phyloP scores from a whole-genome alignment of 495 filamentous ascomycete genomes.

The Paragyromitra xinjiangensis region DNA sequence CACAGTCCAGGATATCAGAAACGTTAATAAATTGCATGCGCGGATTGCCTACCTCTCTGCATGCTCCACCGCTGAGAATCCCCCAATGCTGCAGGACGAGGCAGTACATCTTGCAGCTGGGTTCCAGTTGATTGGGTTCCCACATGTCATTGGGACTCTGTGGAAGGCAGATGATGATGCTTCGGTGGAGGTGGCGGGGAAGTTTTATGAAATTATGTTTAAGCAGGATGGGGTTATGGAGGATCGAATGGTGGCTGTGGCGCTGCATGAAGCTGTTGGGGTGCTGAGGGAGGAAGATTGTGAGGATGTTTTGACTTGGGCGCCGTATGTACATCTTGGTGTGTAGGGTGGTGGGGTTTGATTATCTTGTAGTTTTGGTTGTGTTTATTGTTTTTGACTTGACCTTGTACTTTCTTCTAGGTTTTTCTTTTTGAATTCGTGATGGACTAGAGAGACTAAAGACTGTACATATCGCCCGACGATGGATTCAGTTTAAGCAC shows the following conservation, averaged over 20 bases:
- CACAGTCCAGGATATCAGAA: neutral
- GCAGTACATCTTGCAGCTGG: slow-evolving; percentile 56
- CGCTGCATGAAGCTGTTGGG: slow-evolving; percentile 36
- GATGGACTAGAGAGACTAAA: too few relatives aligned
- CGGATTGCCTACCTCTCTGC: slow-evolving; percentile 56
- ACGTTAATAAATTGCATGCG: neutral
- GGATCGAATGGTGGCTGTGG: slow-evolving; percentile 1
- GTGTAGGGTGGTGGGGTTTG: slow-evolving; percentile 11
- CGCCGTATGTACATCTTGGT: slow-evolving; percentile 33
- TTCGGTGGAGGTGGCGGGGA: slow-evolving; percentile 12
- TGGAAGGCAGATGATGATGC: slow-evolving; percentile 51
- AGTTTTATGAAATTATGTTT: slow-evolving; percentile 31
- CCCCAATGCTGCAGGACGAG: neutral
- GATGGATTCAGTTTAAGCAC: too few relatives aligned
- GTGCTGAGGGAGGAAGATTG: slow-evolving; percentile 3
- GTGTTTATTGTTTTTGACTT: neutral
- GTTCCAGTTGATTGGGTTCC: slow-evolving; percentile 58
- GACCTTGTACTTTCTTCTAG: too few relatives aligned
- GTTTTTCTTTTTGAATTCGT: too few relatives aligned
- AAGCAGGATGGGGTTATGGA: neutral
- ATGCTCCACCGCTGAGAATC: slow-evolving; percentile 54
- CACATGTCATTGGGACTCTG: slow-evolving; percentile 58
- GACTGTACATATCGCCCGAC: too few relatives aligned
- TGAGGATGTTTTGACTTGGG: slow-evolving; percentile 13
- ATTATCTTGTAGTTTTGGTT: neutral